Evolutionary conservation across 208 protist genomes (phyloP), one percentile per base, ranked within the genome.

Genomic region (Leishmania turanica): DNA sequence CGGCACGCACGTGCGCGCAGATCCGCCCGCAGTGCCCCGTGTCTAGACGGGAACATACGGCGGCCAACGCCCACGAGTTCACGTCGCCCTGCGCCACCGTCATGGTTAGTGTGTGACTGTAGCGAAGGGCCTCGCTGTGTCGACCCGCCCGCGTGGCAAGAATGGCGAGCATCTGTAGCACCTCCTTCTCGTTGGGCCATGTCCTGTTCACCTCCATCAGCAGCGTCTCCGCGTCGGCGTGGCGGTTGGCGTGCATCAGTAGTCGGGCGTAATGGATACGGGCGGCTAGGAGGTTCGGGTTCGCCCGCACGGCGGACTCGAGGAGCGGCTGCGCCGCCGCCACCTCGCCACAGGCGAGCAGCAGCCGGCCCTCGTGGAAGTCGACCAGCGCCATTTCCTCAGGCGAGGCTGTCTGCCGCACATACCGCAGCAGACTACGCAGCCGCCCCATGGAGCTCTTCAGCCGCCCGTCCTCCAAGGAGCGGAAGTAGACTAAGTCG

Each of bases 401-500:
- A 3, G 83, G 80, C 1, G 69, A 89, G 58, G 88, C 90, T 17
- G 62, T 64, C 47, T 72, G 80, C 49, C 92, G 92, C 34, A 95
- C 90, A 60, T 91, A 84, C 1, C 83, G 56, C n/a, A 96, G 86
- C 24, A 96, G 71, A n/a, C 80, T 53, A 69, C 79, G 87, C 68
- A 96, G 85, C 24, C 89, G 79, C 1, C 24, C 58, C 64, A 87
- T 71, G 15, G 80, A 84, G 47, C 77, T 77, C 68, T 89, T 88
- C 58, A 95, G 66, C 13, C 86, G 86, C 4, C 86, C 79, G 49
- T 84, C 82, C 64, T 85, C 82, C 66, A 85, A 66, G 7, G 82
- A 76, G 65, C 77, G 82, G 79, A 96, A 97, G 87, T 96, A 97
- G 78, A 92, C 86, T n/a, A 97, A 79, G 80, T 97, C 95, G 47